These are phyloP conservation scores for Nemania sp. DNA, from an alignment of 2,329 filamentous ascomycete genomes.

Conservation along the genomic window DNA sequence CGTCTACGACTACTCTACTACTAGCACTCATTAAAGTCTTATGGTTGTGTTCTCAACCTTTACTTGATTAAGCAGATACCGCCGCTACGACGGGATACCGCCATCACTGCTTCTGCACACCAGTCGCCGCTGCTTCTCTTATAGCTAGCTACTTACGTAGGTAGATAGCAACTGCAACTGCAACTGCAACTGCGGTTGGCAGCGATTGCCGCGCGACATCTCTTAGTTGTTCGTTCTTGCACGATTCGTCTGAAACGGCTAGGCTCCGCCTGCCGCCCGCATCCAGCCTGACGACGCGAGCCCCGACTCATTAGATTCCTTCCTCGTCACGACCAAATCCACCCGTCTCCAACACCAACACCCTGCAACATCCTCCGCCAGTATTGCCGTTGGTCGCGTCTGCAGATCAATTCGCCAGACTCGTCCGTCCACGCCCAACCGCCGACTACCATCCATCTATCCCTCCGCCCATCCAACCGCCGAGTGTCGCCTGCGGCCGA, in stretches of 20 bases:
- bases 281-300: constrained; percentile 18
- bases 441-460: background rate
- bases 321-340: constrained; percentile 8
- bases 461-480: background rate
- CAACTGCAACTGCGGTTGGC: background rate
- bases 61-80: no score
- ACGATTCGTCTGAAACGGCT: constrained; percentile 22
- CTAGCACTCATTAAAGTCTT: no score
- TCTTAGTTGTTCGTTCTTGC: constrained; percentile 7
- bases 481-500: background rate
- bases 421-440: background rate
- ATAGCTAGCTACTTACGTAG: no score
- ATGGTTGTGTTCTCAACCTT: no score
- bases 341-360: constrained; percentile 7
- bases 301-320: constrained; percentile 14
- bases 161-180: background rate
- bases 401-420: background rate
- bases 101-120: no score
- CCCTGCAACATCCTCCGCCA: constrained; percentile 2
- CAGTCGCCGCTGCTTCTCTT: no score
- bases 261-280: constrained; percentile 12
- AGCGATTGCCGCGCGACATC: no score
- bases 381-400: constrained; percentile 1
- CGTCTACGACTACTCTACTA: constrained; percentile 5
- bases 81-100: background rate